phyloP scores from a whole-genome alignment of 768 basidiomycete genomes.

The Lentinula lateritia region DNA sequence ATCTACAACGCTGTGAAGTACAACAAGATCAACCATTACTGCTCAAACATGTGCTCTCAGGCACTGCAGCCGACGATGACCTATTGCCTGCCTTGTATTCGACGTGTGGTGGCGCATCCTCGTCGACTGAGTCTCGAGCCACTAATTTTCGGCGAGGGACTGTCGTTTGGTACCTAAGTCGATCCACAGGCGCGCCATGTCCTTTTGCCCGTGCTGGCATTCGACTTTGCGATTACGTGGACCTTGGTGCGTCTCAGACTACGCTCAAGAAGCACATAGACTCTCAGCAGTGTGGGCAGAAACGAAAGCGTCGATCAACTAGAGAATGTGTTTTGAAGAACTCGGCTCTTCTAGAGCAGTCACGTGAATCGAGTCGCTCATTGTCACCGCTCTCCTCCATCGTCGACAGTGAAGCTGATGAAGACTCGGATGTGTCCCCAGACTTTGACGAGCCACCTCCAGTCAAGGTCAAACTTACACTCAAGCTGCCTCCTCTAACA shows the following conservation, averaged over 20 bases:
- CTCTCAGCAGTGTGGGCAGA: conserved; percentile 29
- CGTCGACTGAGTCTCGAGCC: conserved; percentile 23
- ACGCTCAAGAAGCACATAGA: conserved; percentile 20
- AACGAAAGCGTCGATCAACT: conserved; percentile 26
- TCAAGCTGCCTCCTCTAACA: conserved; percentile 36
- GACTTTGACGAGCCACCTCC: conserved; percentile 38
- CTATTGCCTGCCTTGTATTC: conserved; percentile 69
- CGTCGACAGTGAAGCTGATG: not conserved
- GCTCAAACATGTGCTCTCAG: conserved; percentile 65
- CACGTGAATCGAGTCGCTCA: not conserved
- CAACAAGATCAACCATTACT: conserved; percentile 73
- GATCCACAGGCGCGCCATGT: conserved; percentile 69
- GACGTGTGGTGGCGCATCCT: conserved; percentile 55
- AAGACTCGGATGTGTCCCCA: conserved; percentile 25
- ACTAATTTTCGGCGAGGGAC: conserved; percentile 79
- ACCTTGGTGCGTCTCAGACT: conserved; percentile 36
- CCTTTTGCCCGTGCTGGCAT: conserved; percentile 75
- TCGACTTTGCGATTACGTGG: conserved; percentile 60
- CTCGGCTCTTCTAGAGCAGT: not conserved
- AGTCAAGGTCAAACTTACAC: conserved; percentile 66
- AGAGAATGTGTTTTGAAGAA: conserved; percentile 21
- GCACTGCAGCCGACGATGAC: conserved; percentile 68
- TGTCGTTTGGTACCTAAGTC: conserved; percentile 76
- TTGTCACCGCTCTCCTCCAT: not conserved
- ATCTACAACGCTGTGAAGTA: conserved; percentile 63